phyloP scores from a whole-genome alignment of 2,329 filamentous ascomycete genomes.

The Triangularia verruculosa region DNA sequence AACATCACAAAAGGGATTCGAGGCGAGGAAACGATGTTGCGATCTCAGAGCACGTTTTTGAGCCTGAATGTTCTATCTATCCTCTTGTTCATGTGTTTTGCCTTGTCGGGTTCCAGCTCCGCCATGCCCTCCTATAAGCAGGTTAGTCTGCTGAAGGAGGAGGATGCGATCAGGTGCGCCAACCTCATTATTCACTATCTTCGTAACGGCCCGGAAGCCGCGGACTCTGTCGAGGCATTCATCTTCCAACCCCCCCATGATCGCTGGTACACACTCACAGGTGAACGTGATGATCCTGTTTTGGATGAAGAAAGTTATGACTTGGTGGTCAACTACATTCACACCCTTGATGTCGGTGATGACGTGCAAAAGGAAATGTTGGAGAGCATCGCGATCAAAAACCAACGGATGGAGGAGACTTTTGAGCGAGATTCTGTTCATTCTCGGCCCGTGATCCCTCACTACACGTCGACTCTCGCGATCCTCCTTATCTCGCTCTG shows the following conservation, averaged over 20 bases:
- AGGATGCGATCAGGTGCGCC: neutral
- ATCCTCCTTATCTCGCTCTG: neutral
- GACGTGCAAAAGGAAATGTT: neutral
- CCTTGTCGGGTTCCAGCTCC: too few species aligned
- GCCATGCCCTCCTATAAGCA: neutral
- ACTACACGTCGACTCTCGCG: neutral
- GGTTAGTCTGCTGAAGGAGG: neutral
- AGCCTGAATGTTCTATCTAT: too few species aligned
- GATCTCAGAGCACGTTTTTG: too few species aligned
- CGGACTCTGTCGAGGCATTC: neutral
- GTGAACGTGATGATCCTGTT: neutral
- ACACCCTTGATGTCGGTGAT: neutral
- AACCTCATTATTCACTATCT: neutral
- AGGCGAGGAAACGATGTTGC: too few species aligned
- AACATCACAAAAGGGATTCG: too few species aligned
- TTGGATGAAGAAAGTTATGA: neutral
- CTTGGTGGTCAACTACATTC: neutral
- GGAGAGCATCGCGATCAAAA: neutral
- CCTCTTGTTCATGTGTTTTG: too few species aligned
- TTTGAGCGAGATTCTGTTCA: neutral
- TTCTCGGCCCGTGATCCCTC: neutral
- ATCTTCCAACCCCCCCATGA: neutral
- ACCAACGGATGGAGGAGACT: neutral
- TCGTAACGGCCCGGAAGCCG: neutral
- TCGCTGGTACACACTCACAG: neutral